Percentiles rank a stretch among this genome's conserved stretches.
Evolutionary conservation across 768 basidiomycete species (phyloP).

Genomic region (Punctularia strigosozonata): DNA sequence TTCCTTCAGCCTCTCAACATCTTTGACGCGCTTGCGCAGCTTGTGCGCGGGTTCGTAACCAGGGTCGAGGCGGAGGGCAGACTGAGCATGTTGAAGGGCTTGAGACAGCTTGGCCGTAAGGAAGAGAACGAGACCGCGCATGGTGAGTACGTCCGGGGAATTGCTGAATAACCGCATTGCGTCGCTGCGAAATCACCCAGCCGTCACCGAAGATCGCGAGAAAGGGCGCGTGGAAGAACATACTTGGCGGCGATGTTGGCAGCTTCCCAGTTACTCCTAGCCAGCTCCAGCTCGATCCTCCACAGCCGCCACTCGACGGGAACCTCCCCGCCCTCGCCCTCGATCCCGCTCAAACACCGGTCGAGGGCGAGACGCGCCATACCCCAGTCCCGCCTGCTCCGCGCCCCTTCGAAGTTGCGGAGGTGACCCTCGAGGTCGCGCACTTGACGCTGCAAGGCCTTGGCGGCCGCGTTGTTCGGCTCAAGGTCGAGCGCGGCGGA

Average conservation of each 20-base stretch:
- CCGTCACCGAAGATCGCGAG: not conserved
- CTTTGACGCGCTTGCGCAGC: constrained; percentile 68
- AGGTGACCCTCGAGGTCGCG: constrained; percentile 53
- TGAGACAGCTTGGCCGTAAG: constrained; percentile 57
- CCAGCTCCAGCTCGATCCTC: constrained; percentile 69
- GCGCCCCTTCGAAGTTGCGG: constrained; percentile 46
- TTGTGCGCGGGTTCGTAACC: constrained; percentile 59
- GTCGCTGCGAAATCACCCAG: constrained; percentile 33
- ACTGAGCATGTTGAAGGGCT: constrained; percentile 57
- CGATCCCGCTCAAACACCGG: constrained; percentile 60
- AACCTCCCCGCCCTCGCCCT: constrained; percentile 63
- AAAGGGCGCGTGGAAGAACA: constrained; percentile 17
- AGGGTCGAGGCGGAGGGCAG: constrained; percentile 70
- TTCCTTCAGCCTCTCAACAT: constrained; percentile 74
- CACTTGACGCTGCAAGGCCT: constrained; percentile 51
- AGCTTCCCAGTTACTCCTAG: constrained; percentile 59
- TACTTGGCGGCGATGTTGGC: constrained; percentile 68
- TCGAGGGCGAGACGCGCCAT: constrained; percentile 74
- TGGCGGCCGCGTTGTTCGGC: constrained; percentile 44
- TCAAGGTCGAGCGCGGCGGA: constrained; percentile 51
- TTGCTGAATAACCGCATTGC: constrained; percentile 59
- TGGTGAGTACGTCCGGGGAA: constrained; percentile 67
- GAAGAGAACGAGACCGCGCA: constrained; percentile 76
- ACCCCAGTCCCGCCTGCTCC: constrained; percentile 56
- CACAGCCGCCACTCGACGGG: constrained; percentile 75